Percentiles rank a stretch among this genome's conserved stretches.
phyloP scores from a whole-genome alignment of 352 stramenopile genomes.

The Phytophthora uliginosa region DNA sequence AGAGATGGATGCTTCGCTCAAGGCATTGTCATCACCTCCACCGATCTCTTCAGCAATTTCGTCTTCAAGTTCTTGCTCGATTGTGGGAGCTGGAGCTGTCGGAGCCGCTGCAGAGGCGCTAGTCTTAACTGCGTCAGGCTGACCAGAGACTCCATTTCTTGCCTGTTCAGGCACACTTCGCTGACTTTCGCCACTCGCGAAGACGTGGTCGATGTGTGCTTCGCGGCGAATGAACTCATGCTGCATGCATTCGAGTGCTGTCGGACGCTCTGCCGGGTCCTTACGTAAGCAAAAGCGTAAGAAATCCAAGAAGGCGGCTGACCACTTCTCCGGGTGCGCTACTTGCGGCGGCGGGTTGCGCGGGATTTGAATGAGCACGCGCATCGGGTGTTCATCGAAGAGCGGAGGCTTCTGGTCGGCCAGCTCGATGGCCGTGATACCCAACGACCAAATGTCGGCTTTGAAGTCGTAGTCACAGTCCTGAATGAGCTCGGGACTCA shows the following conservation, averaged over 20 bases:
- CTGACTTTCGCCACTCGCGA: constrained; percentile 28
- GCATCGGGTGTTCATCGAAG: constrained; percentile 93
- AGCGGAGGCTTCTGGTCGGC: constrained; percentile 92
- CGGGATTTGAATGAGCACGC: constrained; percentile 79
- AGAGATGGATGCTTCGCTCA: constrained; percentile 23
- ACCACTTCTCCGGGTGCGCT: constrained; percentile 82
- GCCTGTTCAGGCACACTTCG: background rate
- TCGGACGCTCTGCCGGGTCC: constrained; percentile 75
- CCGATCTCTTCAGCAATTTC: constrained; percentile 54
- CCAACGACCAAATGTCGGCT: constrained; percentile 93
- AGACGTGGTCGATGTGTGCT: constrained; percentile 50
- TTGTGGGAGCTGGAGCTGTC: constrained; percentile 2
- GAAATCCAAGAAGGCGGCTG: constrained; percentile 84
- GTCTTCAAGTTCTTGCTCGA: constrained; percentile 39
- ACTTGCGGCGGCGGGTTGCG: constrained; percentile 88
- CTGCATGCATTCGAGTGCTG: constrained; percentile 90
- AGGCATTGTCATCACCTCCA: constrained; percentile 10
- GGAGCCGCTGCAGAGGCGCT: constrained; percentile 5
- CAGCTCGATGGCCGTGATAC: constrained; percentile 93
- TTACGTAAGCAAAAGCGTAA: constrained; percentile 86
- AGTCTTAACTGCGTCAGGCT: background rate
- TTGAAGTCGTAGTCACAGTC: constrained; percentile 94
- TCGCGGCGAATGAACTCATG: constrained; percentile 88
- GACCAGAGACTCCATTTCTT: background rate
- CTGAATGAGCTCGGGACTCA: constrained; percentile 96